phyloP scores from a whole-genome alignment of 148 eudicot species.

The Arbutus unedo region DNA sequence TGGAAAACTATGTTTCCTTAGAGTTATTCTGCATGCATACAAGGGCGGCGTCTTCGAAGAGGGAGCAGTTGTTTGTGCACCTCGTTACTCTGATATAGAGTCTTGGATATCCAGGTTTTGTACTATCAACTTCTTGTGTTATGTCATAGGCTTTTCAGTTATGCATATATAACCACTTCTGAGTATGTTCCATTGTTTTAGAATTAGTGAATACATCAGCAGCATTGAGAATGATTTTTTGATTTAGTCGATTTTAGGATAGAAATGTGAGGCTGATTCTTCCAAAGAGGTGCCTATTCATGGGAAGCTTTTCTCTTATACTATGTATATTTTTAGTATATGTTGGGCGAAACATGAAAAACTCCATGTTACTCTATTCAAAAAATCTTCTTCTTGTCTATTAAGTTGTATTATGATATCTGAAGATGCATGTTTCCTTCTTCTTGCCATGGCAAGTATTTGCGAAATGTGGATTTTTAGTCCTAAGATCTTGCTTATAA shows the following conservation, averaged over 20 bases:
- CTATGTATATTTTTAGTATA: background rate
- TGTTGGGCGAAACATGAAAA: background rate
- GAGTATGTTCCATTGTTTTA: background rate
- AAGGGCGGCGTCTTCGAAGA: slow-evolving; percentile 80
- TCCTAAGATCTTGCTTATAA: background rate
- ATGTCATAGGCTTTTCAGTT: background rate
- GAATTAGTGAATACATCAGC: background rate
- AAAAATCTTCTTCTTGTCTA: background rate
- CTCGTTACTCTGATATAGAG: slow-evolving; percentile 50
- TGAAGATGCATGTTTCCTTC: too few species aligned
- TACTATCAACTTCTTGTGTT: background rate
- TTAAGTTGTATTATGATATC: background rate
- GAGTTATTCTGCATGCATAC: slow-evolving; percentile 65
- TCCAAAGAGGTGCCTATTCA: background rate
- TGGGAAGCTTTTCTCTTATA: background rate
- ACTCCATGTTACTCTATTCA: background rate
- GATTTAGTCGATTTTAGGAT: background rate
- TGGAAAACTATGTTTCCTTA: slow-evolving; percentile 49
- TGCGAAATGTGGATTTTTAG: background rate
- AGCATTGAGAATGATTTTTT: background rate
- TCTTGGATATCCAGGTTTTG: slow-evolving; percentile 51
- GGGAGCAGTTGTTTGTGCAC: slow-evolving; percentile 85
- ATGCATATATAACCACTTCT: background rate
- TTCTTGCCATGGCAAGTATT: background rate
- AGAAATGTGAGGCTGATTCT: background rate